Evolutionary conservation across 2,329 filamentous ascomycete genomes (phyloP), one percentile per base, ranked within the genome.

Genomic region (Mycosphaerella sp.): DNA sequence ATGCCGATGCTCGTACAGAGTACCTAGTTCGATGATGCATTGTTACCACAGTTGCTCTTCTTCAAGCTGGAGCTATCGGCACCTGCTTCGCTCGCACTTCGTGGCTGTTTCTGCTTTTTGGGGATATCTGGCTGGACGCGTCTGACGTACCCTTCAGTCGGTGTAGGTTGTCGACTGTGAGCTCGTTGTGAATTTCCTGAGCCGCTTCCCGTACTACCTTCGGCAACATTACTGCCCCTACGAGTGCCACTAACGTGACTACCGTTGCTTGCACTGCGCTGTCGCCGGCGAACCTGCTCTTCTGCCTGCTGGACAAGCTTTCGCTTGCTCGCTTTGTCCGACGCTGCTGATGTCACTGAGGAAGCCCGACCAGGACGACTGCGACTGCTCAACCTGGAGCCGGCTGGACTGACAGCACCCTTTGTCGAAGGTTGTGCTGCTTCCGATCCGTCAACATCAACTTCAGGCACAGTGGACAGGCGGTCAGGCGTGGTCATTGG

Each of bases 241-340:
- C 45, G 16, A 34, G 47, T 41, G 9, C 43, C 50, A 32, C 46
- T 48, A 8, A 34, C 39, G 6, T 42, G 46, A 27, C 52, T 53
- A 18, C 44, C 41, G 41, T 49, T 53, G 28, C 54, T 56, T 13
- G 58, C 50, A 41, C 60, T 63, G 12, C 50, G 52, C 5, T 56
- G 55, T 36, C 63, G 55, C 28, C 57, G 34, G 13, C 65, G 43
- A 8, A 39, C 52, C 30, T 62, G 49, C 44, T 63, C 59, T 53
- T 68, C 66, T 3, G 66, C 66, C 45, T 61, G 56, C 45, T 68
- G 65, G 3, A 67, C 55, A 7, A 57, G 54, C 14, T 59, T 54
- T 1, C 66, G 60, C 50, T 69, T 69, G 37, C 57, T 61, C 14
- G 66, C 64, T 57, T 69, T 69, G 21, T 67, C 63, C 4, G 59